A percentile compares a stretch with the other conserved stretches of the same genome.
phyloP scores from a whole-genome alignment of 495 filamentous ascomycete genomes.

The Xylaria intraflava region DNA sequence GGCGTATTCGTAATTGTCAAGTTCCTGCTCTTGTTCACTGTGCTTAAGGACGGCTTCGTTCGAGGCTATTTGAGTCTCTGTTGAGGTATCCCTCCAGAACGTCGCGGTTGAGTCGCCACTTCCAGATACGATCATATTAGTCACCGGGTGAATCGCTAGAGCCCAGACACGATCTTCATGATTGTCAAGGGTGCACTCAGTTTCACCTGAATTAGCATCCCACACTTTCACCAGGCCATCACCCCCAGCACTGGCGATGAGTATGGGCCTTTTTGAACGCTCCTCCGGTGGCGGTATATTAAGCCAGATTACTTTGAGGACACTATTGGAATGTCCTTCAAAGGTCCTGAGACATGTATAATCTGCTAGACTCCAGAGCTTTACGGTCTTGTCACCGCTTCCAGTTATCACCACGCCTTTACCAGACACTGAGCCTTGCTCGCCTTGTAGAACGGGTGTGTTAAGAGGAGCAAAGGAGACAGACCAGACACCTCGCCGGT shows the following conservation, averaged over 20 bases:
- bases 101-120: conserved; percentile 84
- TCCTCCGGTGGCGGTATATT: conserved; percentile 49
- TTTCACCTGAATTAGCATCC: conserved; percentile 75
- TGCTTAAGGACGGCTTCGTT: conserved; percentile 65
- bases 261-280: conserved; percentile 44
- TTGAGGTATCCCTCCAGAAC: conserved; percentile 91
- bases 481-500: conserved; percentile 91
- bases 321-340: conserved; percentile 92
- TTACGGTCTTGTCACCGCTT: conserved; percentile 90
- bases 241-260: conserved; percentile 81
- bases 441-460: conserved; percentile 63
- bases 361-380: conserved; percentile 89
- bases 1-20: conserved; percentile 83
- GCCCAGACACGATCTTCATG: conserved; percentile 93
- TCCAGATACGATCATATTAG: conserved; percentile 74
- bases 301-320: conserved; percentile 90
- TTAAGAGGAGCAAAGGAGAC: conserved; percentile 77
- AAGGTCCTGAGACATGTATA: conserved; percentile 91
- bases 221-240: conserved; percentile 97
- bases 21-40: conserved; percentile 84
- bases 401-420: conserved; percentile 80
- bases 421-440: conserved; percentile 56
- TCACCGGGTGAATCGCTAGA: conserved; percentile 60
- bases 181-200: conserved; percentile 84
- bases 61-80: conserved; percentile 63